These are phyloP conservation scores for Breviolum minutum DNA, from an alignment of 73 alveolate genomes.

Conservation along the genomic window DNA sequence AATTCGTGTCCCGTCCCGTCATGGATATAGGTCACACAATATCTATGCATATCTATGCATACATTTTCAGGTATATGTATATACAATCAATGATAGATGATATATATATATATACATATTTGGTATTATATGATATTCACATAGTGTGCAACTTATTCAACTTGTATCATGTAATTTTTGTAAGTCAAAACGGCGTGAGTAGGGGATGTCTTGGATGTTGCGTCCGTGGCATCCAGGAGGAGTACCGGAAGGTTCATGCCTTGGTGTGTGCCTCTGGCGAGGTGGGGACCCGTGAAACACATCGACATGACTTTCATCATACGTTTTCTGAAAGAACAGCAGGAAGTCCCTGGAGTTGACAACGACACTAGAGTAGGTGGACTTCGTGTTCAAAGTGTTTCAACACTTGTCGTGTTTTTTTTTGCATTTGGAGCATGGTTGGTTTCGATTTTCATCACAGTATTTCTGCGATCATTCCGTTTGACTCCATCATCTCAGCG, in stretches of 20 bases:
- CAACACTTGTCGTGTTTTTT: neutral
- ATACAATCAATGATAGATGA: neutral
- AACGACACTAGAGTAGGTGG: no score
- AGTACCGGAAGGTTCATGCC: conserved; percentile 74
- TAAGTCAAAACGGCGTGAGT: neutral
- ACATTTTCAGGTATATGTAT: neutral
- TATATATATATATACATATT: no score
- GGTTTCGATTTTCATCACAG: no score
- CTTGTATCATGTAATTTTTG: no score
- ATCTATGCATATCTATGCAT: neutral
- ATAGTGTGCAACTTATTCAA: no score
- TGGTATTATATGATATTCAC: no score
- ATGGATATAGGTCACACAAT: neutral
- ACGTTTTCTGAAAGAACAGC: neutral
- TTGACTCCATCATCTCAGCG: no score
- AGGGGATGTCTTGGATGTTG: neutral
- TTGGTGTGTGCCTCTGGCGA: conserved; percentile 93
- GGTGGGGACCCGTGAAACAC: neutral
- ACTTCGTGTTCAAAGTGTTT: no score
- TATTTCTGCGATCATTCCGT: no score
- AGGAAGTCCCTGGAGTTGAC: no score
- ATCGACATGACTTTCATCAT: neutral
- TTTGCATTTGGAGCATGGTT: no score
- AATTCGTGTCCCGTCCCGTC: no score
- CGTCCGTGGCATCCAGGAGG: conserved; percentile 23